Conservation (phyloP, 106 monocot species). For the Apostasia shenzhenica region DNA sequence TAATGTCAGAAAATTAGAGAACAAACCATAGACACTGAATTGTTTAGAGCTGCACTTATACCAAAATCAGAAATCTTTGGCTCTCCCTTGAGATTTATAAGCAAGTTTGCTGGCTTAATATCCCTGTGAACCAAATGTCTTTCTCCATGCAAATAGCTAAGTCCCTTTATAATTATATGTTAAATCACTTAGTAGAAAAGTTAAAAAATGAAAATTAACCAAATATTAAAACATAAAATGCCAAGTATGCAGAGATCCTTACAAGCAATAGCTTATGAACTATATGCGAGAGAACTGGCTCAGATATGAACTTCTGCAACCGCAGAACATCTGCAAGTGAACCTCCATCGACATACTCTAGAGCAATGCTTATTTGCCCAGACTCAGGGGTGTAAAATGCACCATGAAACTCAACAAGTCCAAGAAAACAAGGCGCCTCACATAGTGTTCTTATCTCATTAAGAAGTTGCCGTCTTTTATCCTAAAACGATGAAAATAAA, state of each 20-base stretch:
- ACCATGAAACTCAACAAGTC: slow-evolving; percentile 95
- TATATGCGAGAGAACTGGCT: slow-evolving; percentile 69
- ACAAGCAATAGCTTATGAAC: slow-evolving; percentile 68
- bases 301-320: slow-evolving; percentile 61
- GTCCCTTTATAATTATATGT: slow-evolving; percentile 39
- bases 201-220: neutral
- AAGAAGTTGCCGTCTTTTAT: slow-evolving; percentile 89
- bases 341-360: slow-evolving; percentile 99
- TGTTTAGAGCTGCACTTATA: slow-evolving; percentile 92
- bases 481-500: slow-evolving; percentile 34
- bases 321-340: slow-evolving; percentile 84
- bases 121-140: slow-evolving; percentile 95
- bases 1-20: neutral
- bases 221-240: slow-evolving; percentile 7
- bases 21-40: slow-evolving; percentile 85
- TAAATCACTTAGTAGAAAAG: slow-evolving; percentile 1
- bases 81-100: slow-evolving; percentile 94
- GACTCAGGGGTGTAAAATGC: slow-evolving; percentile 94
- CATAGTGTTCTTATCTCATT: slow-evolving; percentile 94
- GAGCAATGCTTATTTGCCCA: slow-evolving; percentile 91
- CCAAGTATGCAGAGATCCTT: slow-evolving; percentile 17
- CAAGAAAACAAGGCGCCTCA: slow-evolving; percentile 72
- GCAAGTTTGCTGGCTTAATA: slow-evolving; percentile 97
- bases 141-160: slow-evolving; percentile 78
- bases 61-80: slow-evolving; percentile 97